Evolutionary conservation across 2,329 filamentous ascomycete species (phyloP).

Genomic region (Trichophyton verrucosum): DNA sequence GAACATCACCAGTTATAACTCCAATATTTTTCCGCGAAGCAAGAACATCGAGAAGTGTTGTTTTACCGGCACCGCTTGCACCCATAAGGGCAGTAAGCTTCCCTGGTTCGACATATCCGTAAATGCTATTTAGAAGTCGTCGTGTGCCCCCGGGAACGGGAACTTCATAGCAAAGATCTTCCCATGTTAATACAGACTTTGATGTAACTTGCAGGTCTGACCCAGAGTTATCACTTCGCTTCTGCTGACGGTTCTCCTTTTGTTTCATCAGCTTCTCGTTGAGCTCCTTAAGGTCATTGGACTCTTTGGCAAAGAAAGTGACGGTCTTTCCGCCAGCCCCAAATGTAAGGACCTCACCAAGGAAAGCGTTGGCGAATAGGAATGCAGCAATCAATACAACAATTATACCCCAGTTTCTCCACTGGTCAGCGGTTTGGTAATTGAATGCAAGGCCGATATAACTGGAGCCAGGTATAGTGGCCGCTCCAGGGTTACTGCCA

Average conservation of each 20-base stretch:
- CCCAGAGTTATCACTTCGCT: conserved; percentile 27
- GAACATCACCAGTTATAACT: conserved; percentile 74
- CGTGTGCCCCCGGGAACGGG: conserved; percentile 64
- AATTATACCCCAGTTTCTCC: conserved; percentile 60
- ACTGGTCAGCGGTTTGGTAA: conserved; percentile 49
- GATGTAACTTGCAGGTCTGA: conserved; percentile 30
- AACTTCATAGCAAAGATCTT: conserved; percentile 69
- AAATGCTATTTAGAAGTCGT: conserved; percentile 72
- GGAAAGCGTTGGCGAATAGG: conserved; percentile 26
- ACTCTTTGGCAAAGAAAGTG: conserved; percentile 29
- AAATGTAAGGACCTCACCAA: conserved; percentile 30
- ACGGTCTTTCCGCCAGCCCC: conserved; percentile 31
- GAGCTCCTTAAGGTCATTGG: conserved; percentile 25
- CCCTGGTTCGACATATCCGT: conserved; percentile 88
- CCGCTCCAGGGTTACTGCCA: conserved; percentile 45
- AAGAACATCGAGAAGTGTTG: conserved; percentile 73
- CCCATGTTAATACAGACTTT: conserved; percentile 68
- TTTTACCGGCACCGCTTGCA: conserved; percentile 84
- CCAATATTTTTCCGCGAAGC: conserved; percentile 80
- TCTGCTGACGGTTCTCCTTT: conserved; percentile 26
- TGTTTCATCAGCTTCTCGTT: conserved; percentile 30
- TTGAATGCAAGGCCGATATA: conserved; percentile 45
- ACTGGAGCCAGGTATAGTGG: conserved; percentile 44
- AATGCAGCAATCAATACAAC: conserved; percentile 55
- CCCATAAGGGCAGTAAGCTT: conserved; percentile 86